These are phyloP conservation scores for Mycena rebaudengoi DNA, from an alignment of 768 basidiomycete species.

Conservation along the genomic window DNA sequence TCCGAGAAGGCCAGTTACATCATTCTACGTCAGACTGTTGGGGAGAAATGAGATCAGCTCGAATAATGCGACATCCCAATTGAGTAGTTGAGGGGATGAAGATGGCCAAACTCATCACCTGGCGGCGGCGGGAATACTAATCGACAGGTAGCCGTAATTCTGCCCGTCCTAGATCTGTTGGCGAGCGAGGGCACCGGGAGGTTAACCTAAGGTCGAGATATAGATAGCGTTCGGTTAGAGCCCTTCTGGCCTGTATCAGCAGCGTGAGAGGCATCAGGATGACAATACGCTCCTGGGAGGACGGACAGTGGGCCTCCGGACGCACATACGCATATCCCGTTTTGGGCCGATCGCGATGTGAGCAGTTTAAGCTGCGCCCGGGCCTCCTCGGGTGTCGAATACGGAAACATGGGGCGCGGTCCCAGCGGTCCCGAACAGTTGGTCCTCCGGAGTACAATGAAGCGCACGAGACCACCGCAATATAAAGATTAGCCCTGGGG, in stretches of 20 bases:
- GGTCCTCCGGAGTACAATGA: too few relatives aligned
- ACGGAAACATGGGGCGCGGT: not conserved
- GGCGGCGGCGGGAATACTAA: conserved; percentile 15
- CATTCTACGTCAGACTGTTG: not conserved
- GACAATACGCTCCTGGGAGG: conserved; percentile 6
- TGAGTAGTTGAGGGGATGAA: not conserved
- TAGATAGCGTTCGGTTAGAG: not conserved
- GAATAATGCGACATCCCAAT: not conserved
- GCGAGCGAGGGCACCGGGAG: conserved; percentile 14
- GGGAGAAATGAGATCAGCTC: not conserved
- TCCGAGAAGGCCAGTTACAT: not conserved
- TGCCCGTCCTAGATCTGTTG: not conserved
- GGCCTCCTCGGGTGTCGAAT: not conserved
- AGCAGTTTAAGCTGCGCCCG: conserved; percentile 6
- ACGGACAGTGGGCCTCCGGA: too few relatives aligned
- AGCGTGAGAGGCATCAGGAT: not conserved
- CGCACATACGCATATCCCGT: not conserved
- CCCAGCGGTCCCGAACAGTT: conserved; percentile 9
- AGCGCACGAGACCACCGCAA: not conserved
- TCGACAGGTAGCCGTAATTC: conserved; percentile 12
- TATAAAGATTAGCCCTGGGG: not conserved
- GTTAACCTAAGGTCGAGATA: not conserved
- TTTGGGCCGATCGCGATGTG: not conserved
- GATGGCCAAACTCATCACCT: conserved; percentile 3
- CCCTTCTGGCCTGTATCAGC: conserved; percentile 3